These are phyloP conservation scores for Geotrichum macrosporum DNA, from an alignment of 1,139 yeast species.

Conservation along the genomic window DNA sequence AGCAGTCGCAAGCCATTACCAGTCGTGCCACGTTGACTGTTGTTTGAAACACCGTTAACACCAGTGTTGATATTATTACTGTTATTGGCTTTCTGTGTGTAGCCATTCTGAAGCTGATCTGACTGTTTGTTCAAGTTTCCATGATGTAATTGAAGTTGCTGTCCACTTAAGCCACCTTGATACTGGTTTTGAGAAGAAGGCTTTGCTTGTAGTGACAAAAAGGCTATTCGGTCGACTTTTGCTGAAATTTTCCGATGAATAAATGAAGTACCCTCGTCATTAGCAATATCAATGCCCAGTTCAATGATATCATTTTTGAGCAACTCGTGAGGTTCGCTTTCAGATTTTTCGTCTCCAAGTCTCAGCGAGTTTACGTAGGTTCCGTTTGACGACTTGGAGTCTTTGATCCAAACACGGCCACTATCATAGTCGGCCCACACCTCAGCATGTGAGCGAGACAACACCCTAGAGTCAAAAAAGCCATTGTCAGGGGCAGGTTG, in stretches of 20 bases:
- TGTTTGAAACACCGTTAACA: background rate
- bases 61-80: background rate
- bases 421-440: slow-evolving; percentile 65
- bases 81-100: background rate
- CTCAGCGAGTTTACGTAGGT: slow-evolving; percentile 80
- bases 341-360: slow-evolving; percentile 54
- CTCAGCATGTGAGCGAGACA: slow-evolving; percentile 91
- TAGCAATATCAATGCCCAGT: slow-evolving; percentile 87
- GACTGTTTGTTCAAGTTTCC: slow-evolving; percentile 6
- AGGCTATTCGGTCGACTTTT: slow-evolving; percentile 63
- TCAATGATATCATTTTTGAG: slow-evolving; percentile 75
- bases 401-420: slow-evolving; percentile 73
- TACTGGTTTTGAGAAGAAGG: background rate
- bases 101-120: slow-evolving; percentile 1
- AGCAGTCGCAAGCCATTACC: background rate
- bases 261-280: slow-evolving; percentile 46
- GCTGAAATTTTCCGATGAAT: slow-evolving; percentile 86
- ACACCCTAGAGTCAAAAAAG: slow-evolving; percentile 87
- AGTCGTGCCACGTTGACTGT: background rate
- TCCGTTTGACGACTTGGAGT: slow-evolving; percentile 88
- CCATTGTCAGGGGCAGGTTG: slow-evolving; percentile 81
- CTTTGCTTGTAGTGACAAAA: slow-evolving; percentile 44
- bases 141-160: slow-evolving; percentile 4
- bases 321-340: slow-evolving; percentile 54
- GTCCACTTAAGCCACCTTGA: background rate